phyloP scores from a whole-genome alignment of 805 yeast genomes.

The Ogataea henricii region DNA sequence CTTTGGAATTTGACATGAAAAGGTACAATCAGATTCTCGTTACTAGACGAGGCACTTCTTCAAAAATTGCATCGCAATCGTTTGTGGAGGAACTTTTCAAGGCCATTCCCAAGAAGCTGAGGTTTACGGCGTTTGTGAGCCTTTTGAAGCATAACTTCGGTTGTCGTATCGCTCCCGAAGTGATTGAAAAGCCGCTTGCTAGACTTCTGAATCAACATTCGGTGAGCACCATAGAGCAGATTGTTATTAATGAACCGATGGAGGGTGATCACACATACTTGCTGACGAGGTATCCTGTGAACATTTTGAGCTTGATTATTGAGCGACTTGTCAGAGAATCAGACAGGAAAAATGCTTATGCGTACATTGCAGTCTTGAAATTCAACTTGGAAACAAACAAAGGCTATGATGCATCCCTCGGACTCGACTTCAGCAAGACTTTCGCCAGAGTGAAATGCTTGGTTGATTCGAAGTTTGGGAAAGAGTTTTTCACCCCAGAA shows the following conservation, averaged over 20 bases:
- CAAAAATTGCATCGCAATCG: background rate
- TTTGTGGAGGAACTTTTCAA: background rate
- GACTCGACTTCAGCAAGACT: background rate
- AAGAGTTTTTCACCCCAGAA: background rate
- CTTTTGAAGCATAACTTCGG: background rate
- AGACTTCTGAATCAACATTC: background rate
- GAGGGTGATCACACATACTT: too few relatives aligned
- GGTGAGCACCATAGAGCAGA: too few relatives aligned
- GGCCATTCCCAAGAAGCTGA: background rate
- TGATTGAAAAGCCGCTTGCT: background rate
- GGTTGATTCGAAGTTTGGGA: background rate
- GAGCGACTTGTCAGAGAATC: too few relatives aligned
- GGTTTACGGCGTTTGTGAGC: background rate
- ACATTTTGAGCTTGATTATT: too few relatives aligned
- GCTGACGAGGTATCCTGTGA: too few relatives aligned
- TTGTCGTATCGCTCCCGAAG: background rate
- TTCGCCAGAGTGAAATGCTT: background rate
- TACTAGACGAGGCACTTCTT: background rate
- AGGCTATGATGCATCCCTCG: background rate
- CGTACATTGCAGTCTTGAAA: conserved; percentile 4
- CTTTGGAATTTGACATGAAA: too few relatives aligned
- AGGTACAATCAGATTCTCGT: too few relatives aligned
- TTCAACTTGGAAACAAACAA: background rate
- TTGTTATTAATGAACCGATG: background rate
- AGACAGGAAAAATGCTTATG: conserved; percentile 1